Percentiles rank a stretch among this genome's conserved stretches.
Conservation (phyloP, 148 eudicot species). For the Selenicereus undatus region DNA sequence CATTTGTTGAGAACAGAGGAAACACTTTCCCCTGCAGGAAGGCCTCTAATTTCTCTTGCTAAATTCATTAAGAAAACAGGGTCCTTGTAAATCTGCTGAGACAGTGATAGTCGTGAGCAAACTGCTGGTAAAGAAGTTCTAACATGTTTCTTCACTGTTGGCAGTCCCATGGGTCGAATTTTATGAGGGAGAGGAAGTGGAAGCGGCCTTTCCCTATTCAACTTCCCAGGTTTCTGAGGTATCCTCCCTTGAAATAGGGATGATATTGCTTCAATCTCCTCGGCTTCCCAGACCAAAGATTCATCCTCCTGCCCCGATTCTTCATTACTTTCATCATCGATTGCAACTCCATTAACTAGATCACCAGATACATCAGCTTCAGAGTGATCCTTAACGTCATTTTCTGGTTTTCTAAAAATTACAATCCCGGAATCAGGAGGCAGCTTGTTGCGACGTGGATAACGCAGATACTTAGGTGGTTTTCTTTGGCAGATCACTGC, state of each 20-base stretch:
- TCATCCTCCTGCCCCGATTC: constrained; percentile 27
- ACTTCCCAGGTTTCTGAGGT: constrained; percentile 85
- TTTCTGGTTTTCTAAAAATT: constrained; percentile 27
- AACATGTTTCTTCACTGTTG: constrained; percentile 42
- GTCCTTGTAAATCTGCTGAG: constrained; percentile 60
- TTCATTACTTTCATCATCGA: constrained; percentile 19
- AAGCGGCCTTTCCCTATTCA: constrained; percentile 64
- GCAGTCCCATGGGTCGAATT: constrained; percentile 74
- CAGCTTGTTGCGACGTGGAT: constrained; percentile 55
- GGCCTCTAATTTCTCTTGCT: constrained; percentile 69
- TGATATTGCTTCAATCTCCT: constrained; percentile 87
- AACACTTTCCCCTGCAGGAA: constrained; percentile 51
- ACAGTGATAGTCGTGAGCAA: constrained; percentile 34
- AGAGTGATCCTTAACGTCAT: constrained; percentile 18
- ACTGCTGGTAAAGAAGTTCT: constrained; percentile 27
- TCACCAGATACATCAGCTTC: constrained; percentile 15
- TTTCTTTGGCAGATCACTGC: constrained; percentile 27
- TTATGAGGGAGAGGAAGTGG: constrained; percentile 86
- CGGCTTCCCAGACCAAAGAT: constrained; percentile 50
- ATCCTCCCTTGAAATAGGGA: constrained; percentile 81
- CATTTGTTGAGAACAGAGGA: constrained; percentile 55
- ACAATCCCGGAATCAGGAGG: constrained; percentile 42
- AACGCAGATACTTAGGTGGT: constrained; percentile 43
- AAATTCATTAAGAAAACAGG: constrained; percentile 62
- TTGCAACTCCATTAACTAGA: constrained; percentile 12